Percentiles rank a stretch among this genome's conserved stretches.
Evolutionary conservation across 768 basidiomycete genomes (phyloP).

Genomic region (Pleurotus tuber-regium): DNA sequence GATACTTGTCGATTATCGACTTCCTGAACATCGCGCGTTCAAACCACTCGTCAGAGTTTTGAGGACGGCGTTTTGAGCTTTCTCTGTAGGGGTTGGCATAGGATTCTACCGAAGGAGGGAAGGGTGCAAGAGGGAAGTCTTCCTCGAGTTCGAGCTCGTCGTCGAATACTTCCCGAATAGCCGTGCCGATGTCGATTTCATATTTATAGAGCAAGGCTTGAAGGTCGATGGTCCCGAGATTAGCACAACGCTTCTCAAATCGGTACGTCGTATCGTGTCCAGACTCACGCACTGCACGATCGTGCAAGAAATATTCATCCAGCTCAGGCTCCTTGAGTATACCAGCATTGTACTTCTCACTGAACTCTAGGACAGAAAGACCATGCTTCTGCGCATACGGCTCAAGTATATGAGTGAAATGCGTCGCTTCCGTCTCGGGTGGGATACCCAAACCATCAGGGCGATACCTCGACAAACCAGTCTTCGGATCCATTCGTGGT

Average conservation of each 20-base stretch:
- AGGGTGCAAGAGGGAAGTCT: slow-evolving; percentile 87
- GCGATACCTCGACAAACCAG: slow-evolving; percentile 91
- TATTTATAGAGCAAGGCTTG: slow-evolving; percentile 98
- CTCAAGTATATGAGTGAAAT: slow-evolving; percentile 97
- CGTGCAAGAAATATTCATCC: slow-evolving; percentile 97
- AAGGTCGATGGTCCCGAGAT: slow-evolving; percentile 94
- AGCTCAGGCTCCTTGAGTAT: slow-evolving; percentile 79
- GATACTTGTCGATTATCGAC: slow-evolving; percentile 86
- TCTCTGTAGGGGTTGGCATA: slow-evolving; percentile 64
- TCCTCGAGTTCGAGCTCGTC: slow-evolving; percentile 91
- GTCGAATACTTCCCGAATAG: slow-evolving; percentile 92
- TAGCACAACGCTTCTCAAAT: slow-evolving; percentile 96
- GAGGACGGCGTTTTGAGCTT: slow-evolving; percentile 55
- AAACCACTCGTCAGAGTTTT: slow-evolving; percentile 91
- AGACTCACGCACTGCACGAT: slow-evolving; percentile 93
- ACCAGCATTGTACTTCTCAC: slow-evolving; percentile 91
- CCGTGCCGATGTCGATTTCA: slow-evolving; percentile 97
- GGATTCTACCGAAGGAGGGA: slow-evolving; percentile 76
- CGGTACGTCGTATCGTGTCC: slow-evolving; percentile 97
- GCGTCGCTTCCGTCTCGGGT: slow-evolving; percentile 97
- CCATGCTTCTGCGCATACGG: slow-evolving; percentile 93
- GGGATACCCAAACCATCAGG: slow-evolving; percentile 95
- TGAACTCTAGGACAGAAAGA: slow-evolving; percentile 92
- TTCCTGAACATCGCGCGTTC: slow-evolving; percentile 81
- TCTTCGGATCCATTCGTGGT: slow-evolving; percentile 92